Conservation (phyloP, 1,284 basidiomycete species). For the Marasmius sp. region DNA sequence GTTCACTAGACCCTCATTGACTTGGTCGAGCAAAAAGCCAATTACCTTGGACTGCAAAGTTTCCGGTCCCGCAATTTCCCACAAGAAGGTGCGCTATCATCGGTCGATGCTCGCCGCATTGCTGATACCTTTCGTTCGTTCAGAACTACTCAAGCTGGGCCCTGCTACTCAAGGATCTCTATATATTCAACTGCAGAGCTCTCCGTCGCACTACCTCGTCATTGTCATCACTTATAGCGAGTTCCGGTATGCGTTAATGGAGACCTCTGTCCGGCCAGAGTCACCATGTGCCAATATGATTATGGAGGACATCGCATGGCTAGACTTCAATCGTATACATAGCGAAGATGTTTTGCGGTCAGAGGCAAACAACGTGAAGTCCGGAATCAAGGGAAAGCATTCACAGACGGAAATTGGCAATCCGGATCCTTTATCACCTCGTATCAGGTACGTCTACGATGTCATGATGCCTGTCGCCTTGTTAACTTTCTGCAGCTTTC, state of each 20-base stretch:
- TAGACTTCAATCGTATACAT: conserved; percentile 65
- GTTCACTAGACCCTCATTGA: conserved; percentile 65
- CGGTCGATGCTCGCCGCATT: not conserved
- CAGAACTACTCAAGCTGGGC: conserved; percentile 68
- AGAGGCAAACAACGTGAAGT: conserved; percentile 20
- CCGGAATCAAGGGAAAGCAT: conserved; percentile 38
- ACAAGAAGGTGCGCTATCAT: conserved; percentile 45
- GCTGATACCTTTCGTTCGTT: conserved; percentile 3
- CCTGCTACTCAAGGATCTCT: conserved; percentile 52
- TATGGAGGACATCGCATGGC: conserved; percentile 77
- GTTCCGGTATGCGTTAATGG: conserved; percentile 76
- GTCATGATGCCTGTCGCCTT: not conserved
- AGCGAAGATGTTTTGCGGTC: conserved; percentile 34
- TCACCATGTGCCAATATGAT: conserved; percentile 56
- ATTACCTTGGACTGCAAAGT: conserved; percentile 69
- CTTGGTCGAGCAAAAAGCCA: conserved; percentile 72
- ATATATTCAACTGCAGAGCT: conserved; percentile 71
- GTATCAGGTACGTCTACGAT: conserved; percentile 5
- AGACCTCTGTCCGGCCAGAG: conserved; percentile 49
- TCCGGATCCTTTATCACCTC: not conserved
- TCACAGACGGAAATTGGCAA: conserved; percentile 21
- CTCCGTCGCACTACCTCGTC: conserved; percentile 73
- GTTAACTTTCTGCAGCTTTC: conserved; percentile 46
- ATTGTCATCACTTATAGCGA: conserved; percentile 74
- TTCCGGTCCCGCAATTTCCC: conserved; percentile 70